Conservation (phyloP, 108 stramenopile species). For the Cyclotella cryptica region DNA sequence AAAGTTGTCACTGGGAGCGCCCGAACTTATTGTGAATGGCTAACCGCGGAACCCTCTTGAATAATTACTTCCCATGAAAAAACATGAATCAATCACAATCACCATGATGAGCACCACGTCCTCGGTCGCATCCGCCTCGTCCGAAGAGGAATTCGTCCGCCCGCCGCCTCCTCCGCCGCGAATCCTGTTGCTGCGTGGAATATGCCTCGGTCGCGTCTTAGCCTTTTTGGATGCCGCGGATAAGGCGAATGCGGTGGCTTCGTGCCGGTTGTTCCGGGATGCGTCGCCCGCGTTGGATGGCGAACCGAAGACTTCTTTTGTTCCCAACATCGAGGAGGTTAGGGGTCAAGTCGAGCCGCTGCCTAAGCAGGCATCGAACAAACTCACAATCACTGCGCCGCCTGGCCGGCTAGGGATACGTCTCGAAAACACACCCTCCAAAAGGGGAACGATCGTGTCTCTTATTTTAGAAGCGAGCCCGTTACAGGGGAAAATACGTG, state of each 20-base stretch:
- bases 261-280: slow-evolving; percentile 10
- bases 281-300: background rate
- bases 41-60: no score
- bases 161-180: slow-evolving; percentile 23
- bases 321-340: background rate
- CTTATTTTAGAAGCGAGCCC: slow-evolving; percentile 65
- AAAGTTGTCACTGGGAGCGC: no score
- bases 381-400: background rate
- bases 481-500: slow-evolving; percentile 48
- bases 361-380: background rate
- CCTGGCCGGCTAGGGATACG: slow-evolving; percentile 15
- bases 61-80: no score
- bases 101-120: background rate
- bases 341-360: background rate
- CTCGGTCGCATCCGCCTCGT: background rate
- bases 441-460: slow-evolving; percentile 41
- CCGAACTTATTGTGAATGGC: no score
- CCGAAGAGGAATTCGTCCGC: slow-evolving; percentile 16
- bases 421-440: background rate
- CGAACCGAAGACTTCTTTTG: background rate
- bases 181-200: slow-evolving; percentile 9
- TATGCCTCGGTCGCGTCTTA: background rate
- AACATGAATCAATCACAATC: no score
- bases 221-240: background rate
- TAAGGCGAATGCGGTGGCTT: background rate